phyloP scores from a whole-genome alignment of 352 stramenopile genomes.

The Pythium rishiriense region DNA sequence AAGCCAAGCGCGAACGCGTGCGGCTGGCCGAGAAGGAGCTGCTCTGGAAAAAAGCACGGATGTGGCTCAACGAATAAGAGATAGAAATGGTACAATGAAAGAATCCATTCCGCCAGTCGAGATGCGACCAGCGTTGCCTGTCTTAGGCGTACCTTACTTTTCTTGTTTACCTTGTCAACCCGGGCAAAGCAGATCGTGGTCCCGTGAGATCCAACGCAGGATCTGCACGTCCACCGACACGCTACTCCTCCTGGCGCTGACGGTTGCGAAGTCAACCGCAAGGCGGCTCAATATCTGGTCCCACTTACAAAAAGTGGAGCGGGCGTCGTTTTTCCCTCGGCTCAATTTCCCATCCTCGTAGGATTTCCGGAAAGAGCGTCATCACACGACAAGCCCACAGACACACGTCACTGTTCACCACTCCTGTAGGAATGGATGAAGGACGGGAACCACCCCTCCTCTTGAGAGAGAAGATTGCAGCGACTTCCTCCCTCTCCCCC shows the following conservation, averaged over 20 bases:
- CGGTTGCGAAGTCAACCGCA: slow-evolving; percentile 9
- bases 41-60: slow-evolving; percentile 61
- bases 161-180: neutral
- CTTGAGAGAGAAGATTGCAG: neutral
- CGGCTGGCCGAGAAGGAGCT: slow-evolving; percentile 49
- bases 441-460: neutral
- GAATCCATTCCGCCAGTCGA: slow-evolving; percentile 8
- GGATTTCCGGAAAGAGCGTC: slow-evolving; percentile 83
- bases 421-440: neutral
- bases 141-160: neutral
- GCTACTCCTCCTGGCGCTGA: neutral
- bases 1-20: slow-evolving; percentile 32
- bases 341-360: slow-evolving; percentile 66
- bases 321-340: slow-evolving; percentile 45
- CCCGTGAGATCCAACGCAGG: too few species aligned
- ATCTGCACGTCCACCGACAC: neutral
- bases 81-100: neutral
- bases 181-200: neutral
- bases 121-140: neutral
- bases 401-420: slow-evolving; percentile 11
- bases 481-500: slow-evolving; percentile 25
- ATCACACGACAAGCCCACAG: slow-evolving; percentile 50
- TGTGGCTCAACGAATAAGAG: slow-evolving; percentile 54
- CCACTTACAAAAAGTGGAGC: neutral
- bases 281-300: slow-evolving; percentile 12